A percentile compares a stretch with the other conserved stretches of the same genome.
phyloP scores from a whole-genome alignment of 768 basidiomycete genomes.

The Rhodosporidiobolus sp. region DNA sequence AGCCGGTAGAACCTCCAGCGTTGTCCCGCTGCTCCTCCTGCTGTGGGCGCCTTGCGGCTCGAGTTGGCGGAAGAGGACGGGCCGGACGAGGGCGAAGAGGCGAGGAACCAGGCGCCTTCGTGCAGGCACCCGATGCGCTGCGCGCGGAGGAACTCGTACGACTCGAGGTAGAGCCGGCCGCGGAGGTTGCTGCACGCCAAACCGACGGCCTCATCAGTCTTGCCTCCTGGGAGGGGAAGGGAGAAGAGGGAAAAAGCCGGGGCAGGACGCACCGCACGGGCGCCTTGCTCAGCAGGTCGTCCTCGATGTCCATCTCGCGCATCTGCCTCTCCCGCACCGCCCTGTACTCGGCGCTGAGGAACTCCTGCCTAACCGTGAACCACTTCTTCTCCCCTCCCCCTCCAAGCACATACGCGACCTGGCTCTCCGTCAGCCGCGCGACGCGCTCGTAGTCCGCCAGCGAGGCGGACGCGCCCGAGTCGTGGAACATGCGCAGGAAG shows the following conservation, averaged over 20 bases:
- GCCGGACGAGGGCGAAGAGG: constrained; percentile 47
- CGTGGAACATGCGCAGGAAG: constrained; percentile 89
- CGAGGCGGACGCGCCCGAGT: constrained; percentile 66
- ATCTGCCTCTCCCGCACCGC: constrained; percentile 76
- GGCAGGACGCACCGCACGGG: constrained; percentile 67
- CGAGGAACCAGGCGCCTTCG: constrained; percentile 89
- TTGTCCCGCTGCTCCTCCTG: constrained; percentile 44
- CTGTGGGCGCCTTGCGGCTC: background rate
- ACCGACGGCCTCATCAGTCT: background rate
- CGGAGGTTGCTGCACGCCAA: constrained; percentile 64
- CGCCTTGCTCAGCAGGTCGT: constrained; percentile 78
- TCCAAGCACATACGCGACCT: constrained; percentile 75
- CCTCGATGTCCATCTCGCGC: constrained; percentile 82
- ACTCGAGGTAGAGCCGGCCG: constrained; percentile 81
- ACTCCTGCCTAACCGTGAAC: constrained; percentile 69
- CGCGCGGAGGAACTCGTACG: constrained; percentile 80
- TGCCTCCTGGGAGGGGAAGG: background rate
- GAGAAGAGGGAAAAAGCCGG: constrained; percentile 1
- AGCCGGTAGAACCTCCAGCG: constrained; percentile 86
- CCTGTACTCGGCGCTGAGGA: constrained; percentile 32
- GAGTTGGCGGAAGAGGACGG: background rate
- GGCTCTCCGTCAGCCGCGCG: constrained; percentile 72
- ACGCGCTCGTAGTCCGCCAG: constrained; percentile 72
- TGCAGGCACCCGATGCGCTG: constrained; percentile 83
- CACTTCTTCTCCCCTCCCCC: constrained; percentile 65